These are phyloP conservation scores for sunflower (Helianthus annuus) DNA, from an alignment of 129 eudicot species.

Conservation along the genomic window DNA sequence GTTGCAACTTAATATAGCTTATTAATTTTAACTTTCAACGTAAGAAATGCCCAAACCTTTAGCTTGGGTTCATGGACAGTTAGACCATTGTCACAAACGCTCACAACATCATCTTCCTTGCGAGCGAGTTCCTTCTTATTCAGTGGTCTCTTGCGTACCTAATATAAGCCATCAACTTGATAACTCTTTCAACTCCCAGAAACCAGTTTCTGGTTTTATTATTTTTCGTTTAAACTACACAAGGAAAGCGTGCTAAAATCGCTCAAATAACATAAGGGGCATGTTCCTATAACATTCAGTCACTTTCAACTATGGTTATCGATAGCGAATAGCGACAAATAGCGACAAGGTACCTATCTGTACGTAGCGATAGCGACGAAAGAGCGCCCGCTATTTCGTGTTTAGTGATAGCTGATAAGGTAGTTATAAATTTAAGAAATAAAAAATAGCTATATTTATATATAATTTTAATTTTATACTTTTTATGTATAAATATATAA, in stretches of 20 bases:
- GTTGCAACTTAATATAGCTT: constrained; percentile 10
- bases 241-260: background rate
- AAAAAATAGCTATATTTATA: no score
- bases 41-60: constrained; percentile 57
- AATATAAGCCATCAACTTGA: constrained; percentile 19
- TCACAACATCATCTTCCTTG: constrained; percentile 94
- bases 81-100: constrained; percentile 66
- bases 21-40: background rate
- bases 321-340: no score
- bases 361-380: no score
- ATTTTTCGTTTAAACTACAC: background rate
- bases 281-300: constrained; percentile 13
- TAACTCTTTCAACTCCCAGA: constrained; percentile 4
- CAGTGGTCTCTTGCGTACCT: constrained; percentile 97
- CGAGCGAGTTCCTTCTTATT: constrained; percentile 94
- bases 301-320: background rate
- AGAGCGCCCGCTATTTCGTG: no score
- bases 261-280: constrained; percentile 18
- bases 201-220: constrained; percentile 6
- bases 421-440: no score
- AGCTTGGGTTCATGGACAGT: constrained; percentile 92
- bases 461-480: no score
- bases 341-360: no score
- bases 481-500: no score
- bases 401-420: no score